A percentile compares a stretch with the other conserved stretches of the same genome.
These are phyloP conservation scores for Erucastrum elatum DNA, from an alignment of 345 rosid species.

Conservation along the genomic window DNA sequence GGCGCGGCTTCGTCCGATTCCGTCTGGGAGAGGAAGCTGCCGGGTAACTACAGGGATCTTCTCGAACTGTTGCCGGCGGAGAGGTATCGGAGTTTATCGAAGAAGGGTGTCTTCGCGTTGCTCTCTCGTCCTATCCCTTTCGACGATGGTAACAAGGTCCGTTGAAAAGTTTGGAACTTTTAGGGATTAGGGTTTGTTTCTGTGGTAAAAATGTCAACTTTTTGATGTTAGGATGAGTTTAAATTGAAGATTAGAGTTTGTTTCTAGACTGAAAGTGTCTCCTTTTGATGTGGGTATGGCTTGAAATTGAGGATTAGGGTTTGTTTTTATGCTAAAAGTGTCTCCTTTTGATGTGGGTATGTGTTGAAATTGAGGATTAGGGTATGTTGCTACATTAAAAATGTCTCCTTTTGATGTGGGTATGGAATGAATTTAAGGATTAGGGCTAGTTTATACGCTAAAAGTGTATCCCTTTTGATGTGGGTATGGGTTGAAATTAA, in stretches of 20 bases:
- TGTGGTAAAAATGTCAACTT: background rate
- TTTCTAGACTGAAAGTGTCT: too few species aligned
- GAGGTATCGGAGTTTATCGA: constrained; percentile 52
- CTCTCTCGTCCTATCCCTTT: constrained; percentile 70
- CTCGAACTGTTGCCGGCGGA: constrained; percentile 66
- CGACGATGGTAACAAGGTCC: constrained; percentile 73
- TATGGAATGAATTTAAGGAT: too few species aligned
- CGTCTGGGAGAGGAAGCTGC: constrained; percentile 85
- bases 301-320: too few species aligned
- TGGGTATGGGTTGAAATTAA: too few species aligned
- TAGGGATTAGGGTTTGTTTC: background rate
- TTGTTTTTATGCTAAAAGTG: too few species aligned
- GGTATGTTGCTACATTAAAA: too few species aligned
- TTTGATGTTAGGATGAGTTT: background rate
- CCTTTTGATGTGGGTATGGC: too few species aligned
- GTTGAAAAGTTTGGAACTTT: background rate
- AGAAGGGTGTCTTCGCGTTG: constrained; percentile 75
- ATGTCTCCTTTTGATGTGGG: too few species aligned
- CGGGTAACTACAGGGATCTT: constrained; percentile 64
- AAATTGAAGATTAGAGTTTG: too few species aligned
- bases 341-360: too few species aligned
- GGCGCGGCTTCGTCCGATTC: constrained; percentile 92
- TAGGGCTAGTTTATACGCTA: background rate
- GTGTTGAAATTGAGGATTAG: too few species aligned
- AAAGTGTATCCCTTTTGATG: background rate